These are phyloP conservation scores for Leucosporidium creatinivorum DNA, from an alignment of 768 basidiomycete species.

Conservation along the genomic window DNA sequence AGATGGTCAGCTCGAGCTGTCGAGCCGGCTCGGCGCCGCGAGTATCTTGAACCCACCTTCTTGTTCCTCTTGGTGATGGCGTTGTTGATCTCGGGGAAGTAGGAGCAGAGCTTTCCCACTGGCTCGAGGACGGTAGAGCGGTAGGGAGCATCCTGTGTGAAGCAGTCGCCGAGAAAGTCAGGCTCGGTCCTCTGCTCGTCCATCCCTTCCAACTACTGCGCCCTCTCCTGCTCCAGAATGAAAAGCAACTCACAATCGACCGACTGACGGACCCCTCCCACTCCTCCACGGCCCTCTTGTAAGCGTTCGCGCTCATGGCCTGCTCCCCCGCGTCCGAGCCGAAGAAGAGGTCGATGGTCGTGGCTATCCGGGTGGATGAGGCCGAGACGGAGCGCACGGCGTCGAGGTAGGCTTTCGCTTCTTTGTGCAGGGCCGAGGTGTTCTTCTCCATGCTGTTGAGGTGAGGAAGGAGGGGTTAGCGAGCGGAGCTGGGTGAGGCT, in stretches of 20 bases:
- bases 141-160: conserved; percentile 74
- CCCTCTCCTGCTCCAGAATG: too few species aligned
- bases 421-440: conserved; percentile 83
- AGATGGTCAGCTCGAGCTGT: too few species aligned
- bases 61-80: conserved; percentile 91
- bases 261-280: conserved; percentile 74
- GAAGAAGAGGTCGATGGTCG: conserved; percentile 85
- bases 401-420: conserved; percentile 89
- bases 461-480: not conserved
- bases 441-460: conserved; percentile 84
- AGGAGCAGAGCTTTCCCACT: conserved; percentile 90
- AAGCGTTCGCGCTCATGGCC: conserved; percentile 94
- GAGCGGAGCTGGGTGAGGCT: not conserved
- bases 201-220: not conserved
- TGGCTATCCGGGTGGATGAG: conserved; percentile 20
- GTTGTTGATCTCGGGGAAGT: conserved; percentile 87
- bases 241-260: conserved; percentile 61
- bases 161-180: not conserved
- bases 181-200: not conserved
- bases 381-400: conserved; percentile 71
- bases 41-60: conserved; percentile 56
- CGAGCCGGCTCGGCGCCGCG: not conserved
- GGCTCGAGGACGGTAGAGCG: conserved; percentile 93
- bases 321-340: conserved; percentile 60
- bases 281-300: conserved; percentile 90